phyloP scores from a whole-genome alignment of 2,329 filamentous ascomycete species.

The Dryadomyces quercivorus region DNA sequence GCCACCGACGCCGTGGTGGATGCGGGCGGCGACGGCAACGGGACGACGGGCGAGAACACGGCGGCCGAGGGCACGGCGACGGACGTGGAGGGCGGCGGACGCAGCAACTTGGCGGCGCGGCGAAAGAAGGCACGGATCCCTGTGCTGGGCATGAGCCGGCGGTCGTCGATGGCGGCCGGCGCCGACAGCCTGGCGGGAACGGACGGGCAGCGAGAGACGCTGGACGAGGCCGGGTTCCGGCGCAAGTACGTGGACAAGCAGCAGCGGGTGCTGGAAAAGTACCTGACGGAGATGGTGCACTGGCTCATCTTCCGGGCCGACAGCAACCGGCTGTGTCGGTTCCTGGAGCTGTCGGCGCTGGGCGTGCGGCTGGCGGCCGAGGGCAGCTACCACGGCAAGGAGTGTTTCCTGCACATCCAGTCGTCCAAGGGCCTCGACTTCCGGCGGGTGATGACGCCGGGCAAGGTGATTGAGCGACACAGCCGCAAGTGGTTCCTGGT shows the following conservation, averaged over 20 bases:
- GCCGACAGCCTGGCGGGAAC: conserved; percentile 21
- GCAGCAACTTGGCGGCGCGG: conserved; percentile 12
- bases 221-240: conserved; percentile 42
- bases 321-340: conserved; percentile 91
- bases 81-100: conserved; percentile 46
- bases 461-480: conserved; percentile 69
- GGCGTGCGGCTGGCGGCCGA: conserved; percentile 90
- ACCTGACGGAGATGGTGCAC: conserved; percentile 85
- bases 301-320: conserved; percentile 96
- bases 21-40: neutral
- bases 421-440: conserved; percentile 84
- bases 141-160: conserved; percentile 39
- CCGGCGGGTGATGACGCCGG: conserved; percentile 65
- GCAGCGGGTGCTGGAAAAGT: conserved; percentile 74
- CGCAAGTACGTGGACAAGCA: conserved; percentile 68
- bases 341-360: conserved; percentile 85
- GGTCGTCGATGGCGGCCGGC: conserved; percentile 38
- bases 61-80: conserved; percentile 54
- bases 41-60: conserved; percentile 33
- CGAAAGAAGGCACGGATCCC: conserved; percentile 38
- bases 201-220: conserved; percentile 24
- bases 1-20: neutral
- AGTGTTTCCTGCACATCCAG: conserved; percentile 86
- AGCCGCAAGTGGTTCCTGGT: conserved; percentile 96
- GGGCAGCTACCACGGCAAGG: conserved; percentile 94